Percentiles rank a stretch among this genome's conserved stretches.
Evolutionary conservation across 2,329 filamentous ascomycete genomes (phyloP).

Genomic region (Fusarium solani-melongenae): DNA sequence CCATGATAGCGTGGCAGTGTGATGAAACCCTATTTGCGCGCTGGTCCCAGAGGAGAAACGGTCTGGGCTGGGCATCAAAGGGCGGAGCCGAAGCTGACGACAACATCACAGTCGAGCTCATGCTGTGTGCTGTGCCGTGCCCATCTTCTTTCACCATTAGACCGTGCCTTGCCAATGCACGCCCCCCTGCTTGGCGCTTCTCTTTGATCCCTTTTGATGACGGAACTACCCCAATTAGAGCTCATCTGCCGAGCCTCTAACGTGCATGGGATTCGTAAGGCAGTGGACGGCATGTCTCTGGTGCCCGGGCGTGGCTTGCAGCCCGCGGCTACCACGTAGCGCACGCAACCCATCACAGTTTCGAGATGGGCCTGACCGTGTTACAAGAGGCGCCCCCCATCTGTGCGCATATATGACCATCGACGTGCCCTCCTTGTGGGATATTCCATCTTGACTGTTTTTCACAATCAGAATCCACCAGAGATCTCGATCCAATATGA

Average conservation of each 20-base stretch:
- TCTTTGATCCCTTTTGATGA: constrained; percentile 18
- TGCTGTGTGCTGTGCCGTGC: not conserved
- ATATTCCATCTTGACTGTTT: constrained; percentile 2
- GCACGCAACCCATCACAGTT: constrained; percentile 14
- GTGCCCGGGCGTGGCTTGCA: constrained; percentile 23
- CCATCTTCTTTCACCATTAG: not conserved
- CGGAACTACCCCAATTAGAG: constrained; percentile 13
- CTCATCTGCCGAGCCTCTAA: constrained; percentile 26
- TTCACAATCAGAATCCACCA: not conserved
- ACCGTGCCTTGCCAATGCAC: not conserved
- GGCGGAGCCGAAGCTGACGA: constrained; percentile 26
- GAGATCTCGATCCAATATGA: constrained; percentile 23
- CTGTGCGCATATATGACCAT: constrained; percentile 30
- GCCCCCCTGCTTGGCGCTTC: constrained; percentile 3
- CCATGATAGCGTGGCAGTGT: constrained; percentile 20
- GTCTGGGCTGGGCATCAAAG: constrained; percentile 10
- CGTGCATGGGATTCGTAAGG: constrained; percentile 17
- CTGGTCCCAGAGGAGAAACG: constrained; percentile 1
- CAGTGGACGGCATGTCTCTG: not conserved
- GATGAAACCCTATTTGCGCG: constrained; percentile 28
- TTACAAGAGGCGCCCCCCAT: constrained; percentile 17
- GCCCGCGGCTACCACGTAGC: constrained; percentile 9
- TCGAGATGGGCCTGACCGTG: constrained; percentile 14
- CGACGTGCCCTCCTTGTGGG: constrained; percentile 13
- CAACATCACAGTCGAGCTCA: not conserved